These are phyloP conservation scores for Sicyos edulis DNA, from an alignment of 306 rosid species.

Conservation along the genomic window DNA sequence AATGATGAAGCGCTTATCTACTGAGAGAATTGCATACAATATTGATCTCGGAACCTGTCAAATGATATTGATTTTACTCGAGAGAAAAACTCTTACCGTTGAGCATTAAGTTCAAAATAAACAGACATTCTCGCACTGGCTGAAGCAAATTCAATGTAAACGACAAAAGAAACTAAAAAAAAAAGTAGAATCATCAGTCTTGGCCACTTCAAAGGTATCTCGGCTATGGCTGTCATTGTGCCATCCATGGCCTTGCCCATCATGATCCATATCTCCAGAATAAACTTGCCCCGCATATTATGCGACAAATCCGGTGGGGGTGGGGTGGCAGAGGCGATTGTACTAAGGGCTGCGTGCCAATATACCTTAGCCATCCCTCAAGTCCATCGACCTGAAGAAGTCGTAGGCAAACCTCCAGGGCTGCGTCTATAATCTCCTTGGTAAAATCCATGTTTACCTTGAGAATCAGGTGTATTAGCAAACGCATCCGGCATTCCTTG, in stretches of 20 bases:
- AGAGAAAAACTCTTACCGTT: neutral
- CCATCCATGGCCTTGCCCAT: constrained; percentile 60
- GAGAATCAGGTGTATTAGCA: constrained; percentile 33
- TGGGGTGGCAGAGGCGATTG: constrained; percentile 62
- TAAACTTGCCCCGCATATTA: constrained; percentile 47
- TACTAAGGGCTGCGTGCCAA: constrained; percentile 48
- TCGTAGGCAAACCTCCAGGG: constrained; percentile 27
- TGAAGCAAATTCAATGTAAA: neutral
- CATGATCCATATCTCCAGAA: constrained; percentile 52
- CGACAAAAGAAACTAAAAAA: neutral
- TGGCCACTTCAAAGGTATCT: constrained; percentile 50
- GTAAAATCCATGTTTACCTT: constrained; percentile 36
- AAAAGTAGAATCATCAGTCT: constrained; percentile 24
- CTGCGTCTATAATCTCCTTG: constrained; percentile 39
- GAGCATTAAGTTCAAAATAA: neutral
- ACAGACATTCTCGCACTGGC: constrained; percentile 4
- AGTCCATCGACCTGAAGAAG: constrained; percentile 50
- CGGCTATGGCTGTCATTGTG: constrained; percentile 56
- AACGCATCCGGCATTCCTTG: constrained; percentile 35
- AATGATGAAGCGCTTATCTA: no score
- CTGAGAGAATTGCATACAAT: no score
- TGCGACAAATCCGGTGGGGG: constrained; percentile 56
- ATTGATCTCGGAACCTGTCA: neutral
- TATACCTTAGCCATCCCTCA: constrained; percentile 68
- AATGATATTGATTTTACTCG: neutral